These are phyloP conservation scores for Begonia loranthoides DNA, from an alignment of 306 rosid species.

Conservation along the genomic window DNA sequence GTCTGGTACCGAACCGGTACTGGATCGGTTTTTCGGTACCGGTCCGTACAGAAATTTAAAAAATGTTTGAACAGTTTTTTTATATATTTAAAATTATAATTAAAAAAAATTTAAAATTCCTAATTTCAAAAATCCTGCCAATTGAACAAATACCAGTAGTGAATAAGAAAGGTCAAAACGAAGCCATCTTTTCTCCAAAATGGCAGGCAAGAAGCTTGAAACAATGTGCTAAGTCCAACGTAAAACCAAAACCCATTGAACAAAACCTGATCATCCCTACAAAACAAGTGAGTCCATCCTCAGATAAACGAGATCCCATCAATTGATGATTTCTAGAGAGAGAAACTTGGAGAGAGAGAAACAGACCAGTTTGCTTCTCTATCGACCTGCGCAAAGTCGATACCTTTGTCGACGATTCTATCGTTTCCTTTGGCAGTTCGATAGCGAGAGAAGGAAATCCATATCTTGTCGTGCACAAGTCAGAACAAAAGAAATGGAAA, in stretches of 20 bases:
- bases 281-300: neutral
- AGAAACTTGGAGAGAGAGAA: neutral
- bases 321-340: too few relatives aligned
- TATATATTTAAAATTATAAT: too few relatives aligned
- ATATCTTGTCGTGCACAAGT: slow-evolving; percentile 21
- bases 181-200: slow-evolving; percentile 39
- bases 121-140: too few relatives aligned
- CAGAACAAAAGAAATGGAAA: too few relatives aligned
- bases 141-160: too few relatives aligned
- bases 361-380: slow-evolving; percentile 19
- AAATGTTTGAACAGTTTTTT: too few relatives aligned
- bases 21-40: too few relatives aligned
- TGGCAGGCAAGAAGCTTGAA: slow-evolving; percentile 21
- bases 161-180: slow-evolving; percentile 22
- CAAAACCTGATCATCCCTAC: slow-evolving; percentile 65
- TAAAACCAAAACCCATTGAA: slow-evolving; percentile 30
- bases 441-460: slow-evolving; percentile 22
- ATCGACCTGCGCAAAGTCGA: slow-evolving; percentile 22
- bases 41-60: too few relatives aligned
- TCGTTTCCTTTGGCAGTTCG: slow-evolving; percentile 8
- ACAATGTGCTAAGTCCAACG: slow-evolving; percentile 6
- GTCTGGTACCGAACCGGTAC: too few relatives aligned
- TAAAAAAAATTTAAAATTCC: too few relatives aligned
- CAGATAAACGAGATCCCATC: too few relatives aligned
- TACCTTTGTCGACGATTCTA: slow-evolving; percentile 15